Base-by-base conservation (phyloP, 306 rosid species). In the Coriaria nepalensis region DNA sequence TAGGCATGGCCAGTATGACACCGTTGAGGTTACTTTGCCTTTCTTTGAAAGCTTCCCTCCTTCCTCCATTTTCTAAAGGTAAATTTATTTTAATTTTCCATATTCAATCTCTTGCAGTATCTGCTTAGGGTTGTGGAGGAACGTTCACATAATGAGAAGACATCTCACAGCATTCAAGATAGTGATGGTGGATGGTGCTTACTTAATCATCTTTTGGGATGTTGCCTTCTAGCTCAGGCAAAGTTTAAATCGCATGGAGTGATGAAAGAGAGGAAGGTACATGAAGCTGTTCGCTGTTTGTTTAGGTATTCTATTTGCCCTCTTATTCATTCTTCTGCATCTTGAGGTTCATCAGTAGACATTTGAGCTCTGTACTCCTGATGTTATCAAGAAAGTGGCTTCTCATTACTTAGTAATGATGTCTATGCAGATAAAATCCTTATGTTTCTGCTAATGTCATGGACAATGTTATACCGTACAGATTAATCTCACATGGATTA, bases 161-260 rank as follows among this genome's bases (percentile, higher is more conserved):
- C 94, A 8, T 71, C 80, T 44, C 81, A 81, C 47, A 69, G 82
- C 71, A 71, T 81, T 65, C 93, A 81, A 77, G 95, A 81, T 45
- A 59, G 66, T 9, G 94, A 81, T 78, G 87, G 90, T 42, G 70
- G 84, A 49, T 90, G 97, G 94, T 81, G 92, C 73, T 53, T 76
- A 57, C 80, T 86, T 36, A 93, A 84, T 46, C 97, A 90, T 70
- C 77, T 90, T 69, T 78, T 84, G 46, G 97, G 95, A 65, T 84
- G 94, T 55, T 79, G 93, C 69, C 79, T 77, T 52, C 94, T 90
- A 43, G 82, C 92, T 56, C 93, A 84, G 65, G 80, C 87, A 62
- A 90, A 67, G 56, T 71, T 69, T 65, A 78, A 77, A 64, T 75
- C 73, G 72, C 80, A 67, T 65, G 82, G 73, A 56, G 57, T 67